Conservation (phyloP, 495 filamentous ascomycete species). For the Trichoderma gamsii region DNA sequence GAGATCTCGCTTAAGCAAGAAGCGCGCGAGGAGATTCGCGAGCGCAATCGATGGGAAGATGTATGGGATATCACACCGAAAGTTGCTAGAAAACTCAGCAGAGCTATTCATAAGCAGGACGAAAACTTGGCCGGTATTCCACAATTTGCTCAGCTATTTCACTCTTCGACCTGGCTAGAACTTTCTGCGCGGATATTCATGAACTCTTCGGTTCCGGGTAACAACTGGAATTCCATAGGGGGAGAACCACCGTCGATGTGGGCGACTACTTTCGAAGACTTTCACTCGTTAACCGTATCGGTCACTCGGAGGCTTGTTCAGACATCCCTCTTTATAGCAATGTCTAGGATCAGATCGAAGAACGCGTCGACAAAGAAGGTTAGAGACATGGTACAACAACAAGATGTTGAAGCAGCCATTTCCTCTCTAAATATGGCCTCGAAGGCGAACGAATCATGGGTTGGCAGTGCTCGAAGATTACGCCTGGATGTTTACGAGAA, state of each 20-base stretch:
- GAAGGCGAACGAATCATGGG: slow-evolving; percentile 51
- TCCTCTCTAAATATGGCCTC: slow-evolving; percentile 46
- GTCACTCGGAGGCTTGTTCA: slow-evolving; percentile 65
- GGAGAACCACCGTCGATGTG: slow-evolving; percentile 57
- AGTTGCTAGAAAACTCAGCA: slow-evolving; percentile 35
- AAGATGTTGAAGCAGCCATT: slow-evolving; percentile 63
- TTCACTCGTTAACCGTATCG: slow-evolving; percentile 60
- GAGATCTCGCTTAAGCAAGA: slow-evolving; percentile 53
- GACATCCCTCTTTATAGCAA: slow-evolving; percentile 58
- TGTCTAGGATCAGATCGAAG: slow-evolving; percentile 45
- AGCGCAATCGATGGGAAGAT: slow-evolving; percentile 46
- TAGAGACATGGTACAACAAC: slow-evolving; percentile 37
- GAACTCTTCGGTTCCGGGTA: slow-evolving; percentile 57
- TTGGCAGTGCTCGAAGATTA: slow-evolving; percentile 52
- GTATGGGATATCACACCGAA: slow-evolving; percentile 43
- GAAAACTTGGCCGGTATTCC: slow-evolving; percentile 35
- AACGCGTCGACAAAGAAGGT: slow-evolving; percentile 29
- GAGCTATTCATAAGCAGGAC: slow-evolving; percentile 30
- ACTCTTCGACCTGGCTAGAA: slow-evolving; percentile 53
- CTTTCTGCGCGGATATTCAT: slow-evolving; percentile 69
- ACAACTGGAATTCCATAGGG: slow-evolving; percentile 58
- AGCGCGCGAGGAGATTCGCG: slow-evolving; percentile 45
- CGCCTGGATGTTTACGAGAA: slow-evolving; percentile 50
- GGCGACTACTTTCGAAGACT: slow-evolving; percentile 63
- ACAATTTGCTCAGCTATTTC: slow-evolving; percentile 47